These are phyloP conservation scores for Nemania sp. DNA, from an alignment of 2,329 filamentous ascomycete genomes.

Conservation along the genomic window DNA sequence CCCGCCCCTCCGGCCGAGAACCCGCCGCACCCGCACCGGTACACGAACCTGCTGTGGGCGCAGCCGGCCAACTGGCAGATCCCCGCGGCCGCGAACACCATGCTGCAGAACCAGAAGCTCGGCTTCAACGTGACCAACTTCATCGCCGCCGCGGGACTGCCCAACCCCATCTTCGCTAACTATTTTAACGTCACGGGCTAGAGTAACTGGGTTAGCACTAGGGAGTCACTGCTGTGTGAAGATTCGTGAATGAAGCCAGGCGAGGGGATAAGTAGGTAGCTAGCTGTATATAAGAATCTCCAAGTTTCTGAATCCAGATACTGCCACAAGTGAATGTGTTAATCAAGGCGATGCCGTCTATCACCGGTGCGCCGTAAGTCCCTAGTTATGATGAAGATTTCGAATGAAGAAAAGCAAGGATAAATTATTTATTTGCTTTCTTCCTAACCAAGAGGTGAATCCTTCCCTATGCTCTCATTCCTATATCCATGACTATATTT, in stretches of 20 bases:
- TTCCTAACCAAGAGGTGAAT: too few species aligned
- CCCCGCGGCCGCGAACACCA: constrained; percentile 36
- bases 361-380: too few species aligned
- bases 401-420: too few species aligned
- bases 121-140: constrained; percentile 41
- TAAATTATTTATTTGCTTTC: too few species aligned
- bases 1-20: constrained; percentile 42
- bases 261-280: not conserved
- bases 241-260: too few species aligned
- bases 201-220: not conserved
- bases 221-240: too few species aligned
- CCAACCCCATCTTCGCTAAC: constrained; percentile 37
- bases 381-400: too few species aligned
- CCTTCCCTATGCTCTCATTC: too few species aligned
- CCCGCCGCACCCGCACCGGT: constrained; percentile 44
- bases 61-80: constrained; percentile 42
- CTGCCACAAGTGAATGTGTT: too few species aligned
- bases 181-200: constrained; percentile 42
- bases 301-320: not conserved
- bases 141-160: constrained; percentile 37
- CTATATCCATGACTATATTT: too few species aligned
- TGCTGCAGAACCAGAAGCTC: constrained; percentile 38
- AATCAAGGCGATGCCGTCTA: too few species aligned
- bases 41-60: constrained; percentile 44
- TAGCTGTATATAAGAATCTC: not conserved